Evolutionary conservation across 169 alveolate species (phyloP), one percentile per base, ranked within the genome.

Genomic region (Sarcocystis neurona): DNA sequence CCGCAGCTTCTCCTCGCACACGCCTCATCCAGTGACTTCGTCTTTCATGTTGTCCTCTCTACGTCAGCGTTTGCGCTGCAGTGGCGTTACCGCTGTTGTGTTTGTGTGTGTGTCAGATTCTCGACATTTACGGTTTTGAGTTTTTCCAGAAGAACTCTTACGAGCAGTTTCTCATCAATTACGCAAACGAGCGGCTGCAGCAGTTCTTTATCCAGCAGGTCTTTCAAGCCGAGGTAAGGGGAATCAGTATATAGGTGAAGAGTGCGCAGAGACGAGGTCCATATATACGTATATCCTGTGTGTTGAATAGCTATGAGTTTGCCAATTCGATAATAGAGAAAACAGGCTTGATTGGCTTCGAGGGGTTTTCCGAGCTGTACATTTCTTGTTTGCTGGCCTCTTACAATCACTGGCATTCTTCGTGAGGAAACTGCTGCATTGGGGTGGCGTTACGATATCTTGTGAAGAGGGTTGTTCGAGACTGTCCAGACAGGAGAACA

Each of bases 81-180:
- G n/a, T 4, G 39, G 27, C 32, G 75, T 15, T 63, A 43, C 8
- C 43, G 27, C n/a, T 68, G 48, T 27, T 30, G 47, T 3, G 5
- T 43, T 27, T 77, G 43, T 43, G 53, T 47, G 37, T 6, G 32
- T 77, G n/a, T 77, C 60, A 77, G 74, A 68, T 96, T 41, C 87
- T 96, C 68, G 98, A 96, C 80, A 96, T 96, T 43, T 96, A 94
- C 68, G 98, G 98, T 1, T 96, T 96, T 85, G 98, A 97, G 93
- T 96, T 94, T 27, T 96, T 95, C 86, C 95, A 95, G 53, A 70
- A 92, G 34, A 96, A 97, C 93, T 93, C 96, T 20, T 95, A 94
- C 91, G 98, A 97, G 86, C 96, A 96, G 89, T 92, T 96, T 56
- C 94, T 98, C 23, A 87, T 97, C 50, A 96, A 96, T 89, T 95